Evolutionary conservation across 345 rosid genomes (phyloP).

Genomic region (Eucalyptus virginea): DNA sequence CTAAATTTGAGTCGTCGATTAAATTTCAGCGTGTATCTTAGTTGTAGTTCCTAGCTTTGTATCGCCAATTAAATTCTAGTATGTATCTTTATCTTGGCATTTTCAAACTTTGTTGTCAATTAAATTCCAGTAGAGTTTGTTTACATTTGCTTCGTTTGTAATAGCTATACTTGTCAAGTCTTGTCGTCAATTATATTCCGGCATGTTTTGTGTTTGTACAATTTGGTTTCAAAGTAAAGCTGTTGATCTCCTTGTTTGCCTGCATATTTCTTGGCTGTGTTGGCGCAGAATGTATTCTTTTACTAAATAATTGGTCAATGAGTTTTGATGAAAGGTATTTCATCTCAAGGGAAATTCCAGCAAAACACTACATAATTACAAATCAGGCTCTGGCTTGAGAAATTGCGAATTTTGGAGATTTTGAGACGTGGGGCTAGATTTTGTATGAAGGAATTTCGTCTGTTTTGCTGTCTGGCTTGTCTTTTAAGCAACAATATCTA

Average conservation of each 20-base stretch:
- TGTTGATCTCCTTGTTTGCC: not conserved
- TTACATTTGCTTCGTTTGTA: not conserved
- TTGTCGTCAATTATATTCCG: not conserved
- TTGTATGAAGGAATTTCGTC: not conserved
- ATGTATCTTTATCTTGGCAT: not conserved
- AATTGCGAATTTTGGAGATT: not conserved
- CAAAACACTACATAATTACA: not conserved
- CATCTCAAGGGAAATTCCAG: fast-evolving
- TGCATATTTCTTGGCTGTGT: not conserved
- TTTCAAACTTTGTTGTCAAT: fast-evolving
- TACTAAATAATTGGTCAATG: no score
- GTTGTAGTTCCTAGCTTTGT: fast-evolving
- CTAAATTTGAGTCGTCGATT: fast-evolving
- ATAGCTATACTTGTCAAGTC: not conserved
- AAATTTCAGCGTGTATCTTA: fast-evolving
- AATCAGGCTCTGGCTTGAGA: fast-evolving
- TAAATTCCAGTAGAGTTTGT: not conserved
- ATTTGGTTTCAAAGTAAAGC: fast-evolving
- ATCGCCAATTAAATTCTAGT: no score
- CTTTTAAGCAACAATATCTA: not conserved
- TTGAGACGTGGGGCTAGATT: not conserved
- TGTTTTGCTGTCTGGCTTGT: not conserved
- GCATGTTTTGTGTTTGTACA: not conserved
- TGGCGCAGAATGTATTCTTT: fast-evolving
- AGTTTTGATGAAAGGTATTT: no score